Evolutionary conservation across 2,329 filamentous ascomycete genomes (phyloP).

Genomic region (Penicillium sumatraense): DNA sequence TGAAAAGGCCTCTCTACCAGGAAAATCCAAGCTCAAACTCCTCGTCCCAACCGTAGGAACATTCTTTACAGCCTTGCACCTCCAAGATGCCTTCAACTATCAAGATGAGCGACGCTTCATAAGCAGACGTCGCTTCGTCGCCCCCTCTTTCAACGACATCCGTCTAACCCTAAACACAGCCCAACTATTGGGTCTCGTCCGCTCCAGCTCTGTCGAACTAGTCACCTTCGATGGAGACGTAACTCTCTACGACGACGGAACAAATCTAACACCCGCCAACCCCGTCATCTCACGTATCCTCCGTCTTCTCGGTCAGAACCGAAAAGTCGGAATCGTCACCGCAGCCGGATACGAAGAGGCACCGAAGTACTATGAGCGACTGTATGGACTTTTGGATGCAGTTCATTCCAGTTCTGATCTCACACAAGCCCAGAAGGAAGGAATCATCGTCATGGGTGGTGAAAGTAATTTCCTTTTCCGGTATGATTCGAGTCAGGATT

Average conservation of each 20-base stretch:
- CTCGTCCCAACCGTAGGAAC: slow-evolving; percentile 89
- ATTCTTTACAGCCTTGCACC: slow-evolving; percentile 86
- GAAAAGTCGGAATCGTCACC: slow-evolving; percentile 92
- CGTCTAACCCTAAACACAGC: slow-evolving; percentile 92
- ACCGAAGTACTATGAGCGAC: slow-evolving; percentile 80
- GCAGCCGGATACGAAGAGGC: slow-evolving; percentile 93
- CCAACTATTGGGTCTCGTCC: slow-evolving; percentile 88
- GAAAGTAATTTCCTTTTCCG: slow-evolving; percentile 95
- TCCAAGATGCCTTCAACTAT: slow-evolving; percentile 88
- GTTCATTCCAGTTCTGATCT: slow-evolving; percentile 67
- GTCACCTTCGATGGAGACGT: slow-evolving; percentile 98
- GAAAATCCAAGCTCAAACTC: slow-evolving; percentile 88
- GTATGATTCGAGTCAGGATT: slow-evolving; percentile 67
- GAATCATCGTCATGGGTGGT: slow-evolving; percentile 89
- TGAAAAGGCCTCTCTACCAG: slow-evolving; percentile 56
- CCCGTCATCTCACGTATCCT: slow-evolving; percentile 73
- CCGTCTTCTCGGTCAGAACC: slow-evolving; percentile 74
- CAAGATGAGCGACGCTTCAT: slow-evolving; percentile 88
- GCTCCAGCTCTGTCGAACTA: slow-evolving; percentile 72
- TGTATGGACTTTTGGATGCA: slow-evolving; percentile 84
- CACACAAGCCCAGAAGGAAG: slow-evolving; percentile 70
- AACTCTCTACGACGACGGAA: slow-evolving; percentile 90
- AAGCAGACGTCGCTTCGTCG: slow-evolving; percentile 87
- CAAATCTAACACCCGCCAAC: slow-evolving; percentile 74
- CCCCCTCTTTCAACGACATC: slow-evolving; percentile 96